These are phyloP conservation scores for Blastobotrys apis DNA, from an alignment of 1,139 yeast genomes.

Conservation along the genomic window DNA sequence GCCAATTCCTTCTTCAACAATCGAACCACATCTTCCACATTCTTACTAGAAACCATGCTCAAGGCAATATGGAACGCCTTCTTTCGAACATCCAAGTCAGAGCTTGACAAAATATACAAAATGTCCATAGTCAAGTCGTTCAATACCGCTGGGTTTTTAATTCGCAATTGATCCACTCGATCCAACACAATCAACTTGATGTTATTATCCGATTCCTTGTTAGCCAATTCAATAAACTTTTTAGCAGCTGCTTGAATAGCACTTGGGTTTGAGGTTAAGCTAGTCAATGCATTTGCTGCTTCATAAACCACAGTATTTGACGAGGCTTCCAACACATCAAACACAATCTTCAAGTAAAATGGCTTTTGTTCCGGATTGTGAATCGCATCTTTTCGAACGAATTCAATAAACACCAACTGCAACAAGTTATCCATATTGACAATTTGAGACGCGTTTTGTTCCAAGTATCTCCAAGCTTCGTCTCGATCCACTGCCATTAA, in stretches of 20 bases:
- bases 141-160: conserved; percentile 73
- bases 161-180: conserved; percentile 72
- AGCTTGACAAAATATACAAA: conserved; percentile 76
- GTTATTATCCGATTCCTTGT: conserved; percentile 88
- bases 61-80: conserved; percentile 82
- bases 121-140: conserved; percentile 85
- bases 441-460: conserved; percentile 59
- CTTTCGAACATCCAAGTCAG: conserved; percentile 85
- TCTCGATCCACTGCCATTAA: conserved; percentile 80
- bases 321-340: conserved; percentile 67
- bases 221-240: conserved; percentile 83
- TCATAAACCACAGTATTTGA: conserved; percentile 83
- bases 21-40: conserved; percentile 90
- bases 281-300: conserved; percentile 82
- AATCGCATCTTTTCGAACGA: conserved; percentile 77
- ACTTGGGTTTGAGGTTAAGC: conserved; percentile 63
- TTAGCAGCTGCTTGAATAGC: conserved; percentile 74
- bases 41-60: conserved; percentile 75
- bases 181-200: conserved; percentile 90
- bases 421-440: conserved; percentile 75
- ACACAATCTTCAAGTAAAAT: conserved; percentile 67
- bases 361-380: conserved; percentile 59
- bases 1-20: conserved; percentile 87
- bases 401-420: conserved; percentile 88
- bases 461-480: conserved; percentile 76